A percentile compares a stretch with the other conserved stretches of the same genome.
Evolutionary conservation across 2,329 filamentous ascomycete genomes (phyloP).

Genomic region (Fusarium mangiferae): DNA sequence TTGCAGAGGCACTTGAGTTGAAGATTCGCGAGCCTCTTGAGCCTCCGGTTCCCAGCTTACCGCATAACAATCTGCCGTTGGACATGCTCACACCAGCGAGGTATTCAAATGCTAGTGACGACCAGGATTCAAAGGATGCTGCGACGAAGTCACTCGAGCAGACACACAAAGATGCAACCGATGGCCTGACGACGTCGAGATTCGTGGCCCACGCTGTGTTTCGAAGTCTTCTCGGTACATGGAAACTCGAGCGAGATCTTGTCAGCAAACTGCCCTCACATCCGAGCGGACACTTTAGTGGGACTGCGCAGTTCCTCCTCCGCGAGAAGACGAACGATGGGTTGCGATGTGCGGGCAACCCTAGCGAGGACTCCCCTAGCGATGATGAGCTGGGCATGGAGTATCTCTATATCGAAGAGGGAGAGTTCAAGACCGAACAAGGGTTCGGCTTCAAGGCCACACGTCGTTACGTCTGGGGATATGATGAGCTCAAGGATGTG

Average conservation of each 20-base stretch:
- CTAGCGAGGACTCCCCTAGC: constrained; percentile 6
- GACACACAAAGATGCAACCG: constrained; percentile 55
- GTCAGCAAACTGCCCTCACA: constrained; percentile 64
- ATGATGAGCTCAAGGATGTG: constrained; percentile 67
- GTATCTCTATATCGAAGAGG: constrained; percentile 76
- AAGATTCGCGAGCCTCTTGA: constrained; percentile 49
- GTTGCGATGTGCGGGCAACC: constrained; percentile 47
- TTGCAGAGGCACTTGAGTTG: constrained; percentile 69
- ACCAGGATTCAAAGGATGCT: constrained; percentile 51
- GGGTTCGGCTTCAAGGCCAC: constrained; percentile 69
- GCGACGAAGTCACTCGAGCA: constrained; percentile 57
- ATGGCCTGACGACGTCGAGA: constrained; percentile 54
- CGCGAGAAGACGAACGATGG: constrained; percentile 68
- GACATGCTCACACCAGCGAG: constrained; percentile 67
- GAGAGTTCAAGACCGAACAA: constrained; percentile 68
- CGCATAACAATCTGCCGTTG: constrained; percentile 56
- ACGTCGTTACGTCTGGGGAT: constrained; percentile 78
- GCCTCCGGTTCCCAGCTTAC: constrained; percentile 45
- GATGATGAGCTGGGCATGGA: constrained; percentile 59
- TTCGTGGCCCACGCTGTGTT: constrained; percentile 76
- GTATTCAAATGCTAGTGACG: constrained; percentile 56
- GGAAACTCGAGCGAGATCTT: constrained; percentile 70
- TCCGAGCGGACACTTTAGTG: constrained; percentile 72
- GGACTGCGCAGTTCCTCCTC: constrained; percentile 72
- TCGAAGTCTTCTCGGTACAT: constrained; percentile 74